Conservation (phyloP, 306 rosid genomes). For the Glycyrrhiza uralensis region DNA sequence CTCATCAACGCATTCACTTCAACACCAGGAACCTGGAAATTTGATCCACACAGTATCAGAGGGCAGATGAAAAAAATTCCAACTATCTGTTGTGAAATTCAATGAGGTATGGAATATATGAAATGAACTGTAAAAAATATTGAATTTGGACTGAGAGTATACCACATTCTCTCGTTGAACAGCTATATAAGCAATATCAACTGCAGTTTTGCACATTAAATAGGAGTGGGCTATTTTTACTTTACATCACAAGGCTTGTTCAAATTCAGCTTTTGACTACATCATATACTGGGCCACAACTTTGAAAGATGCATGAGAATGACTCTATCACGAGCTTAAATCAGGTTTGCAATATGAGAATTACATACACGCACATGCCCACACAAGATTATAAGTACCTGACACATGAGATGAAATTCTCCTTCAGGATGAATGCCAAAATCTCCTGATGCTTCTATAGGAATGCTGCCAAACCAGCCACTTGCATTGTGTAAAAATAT, state of each 20-base stretch:
- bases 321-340: neutral
- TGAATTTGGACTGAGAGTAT: neutral
- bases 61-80: slow-evolving; percentile 6
- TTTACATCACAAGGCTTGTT: neutral
- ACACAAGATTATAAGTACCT: slow-evolving; percentile 44
- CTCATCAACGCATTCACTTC: slow-evolving; percentile 92
- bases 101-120: neutral
- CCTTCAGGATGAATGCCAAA: slow-evolving; percentile 97
- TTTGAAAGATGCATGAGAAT: neutral
- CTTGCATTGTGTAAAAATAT: slow-evolving; percentile 83
- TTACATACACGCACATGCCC: neutral
- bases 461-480: slow-evolving; percentile 91
- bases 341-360: neutral
- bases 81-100: neutral
- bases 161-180: neutral
- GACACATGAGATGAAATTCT: slow-evolving; percentile 91
- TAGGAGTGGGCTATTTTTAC: neutral
- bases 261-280: neutral
- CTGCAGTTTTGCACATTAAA: neutral
- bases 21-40: slow-evolving; percentile 77
- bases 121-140: neutral
- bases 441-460: slow-evolving; percentile 95
- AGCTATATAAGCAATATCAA: slow-evolving; percentile 2
- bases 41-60: slow-evolving; percentile 28
- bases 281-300: neutral